Base-by-base conservation (phyloP, 331 rosid species). In the Saraca asoca region DNA sequence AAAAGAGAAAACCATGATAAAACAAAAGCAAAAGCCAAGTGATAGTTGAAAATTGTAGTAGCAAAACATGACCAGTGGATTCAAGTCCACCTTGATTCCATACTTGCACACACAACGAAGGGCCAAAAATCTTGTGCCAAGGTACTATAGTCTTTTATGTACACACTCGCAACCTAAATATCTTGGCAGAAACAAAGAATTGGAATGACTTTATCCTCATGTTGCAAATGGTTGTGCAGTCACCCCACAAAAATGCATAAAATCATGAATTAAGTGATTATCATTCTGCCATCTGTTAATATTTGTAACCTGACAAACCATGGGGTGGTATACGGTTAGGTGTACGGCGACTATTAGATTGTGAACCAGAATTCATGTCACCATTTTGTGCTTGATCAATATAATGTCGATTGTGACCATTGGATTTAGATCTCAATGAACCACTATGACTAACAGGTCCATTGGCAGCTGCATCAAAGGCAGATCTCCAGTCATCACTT, bases 401-500 rank as follows among this genome's bases (percentile, higher is more conserved):
- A 58, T 78, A 58, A 62, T 72, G 88, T 19, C 98, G 84, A 71
- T 83, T 83, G 66, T 90, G 99, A 65, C 96, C 92, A 12, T 83
- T 88, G 44, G 95, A 85, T 18, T 86, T 77, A 8, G 78, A 83
- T 68, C 85, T 83, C 13, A 38, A 24, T 9, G 75, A 80, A 42
- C 79, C 73, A 43, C 82, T 76, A 15, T 80, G 70, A 64, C 79
- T 68, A 75, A 76, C 65, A 1, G 77, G 78, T 66, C 95, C 91
- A 60, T 86, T 90, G 42, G 90, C 87, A 14, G 98, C 97, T 12
- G 95, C 90, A 62, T 90, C 97, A 71, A 94, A 94, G 20, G 97
- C 99, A 42, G 97, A 81, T 79, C 96, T 86, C 97, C 99, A 94
- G 77, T 94, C 99, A 68, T 90, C 99, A 75, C 95, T 86, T 52